Percentiles rank a stretch among this genome's conserved stretches.
These are phyloP conservation scores for Fusarium sarcochroum DNA, from an alignment of 2,329 filamentous ascomycete genomes.

Conservation along the genomic window DNA sequence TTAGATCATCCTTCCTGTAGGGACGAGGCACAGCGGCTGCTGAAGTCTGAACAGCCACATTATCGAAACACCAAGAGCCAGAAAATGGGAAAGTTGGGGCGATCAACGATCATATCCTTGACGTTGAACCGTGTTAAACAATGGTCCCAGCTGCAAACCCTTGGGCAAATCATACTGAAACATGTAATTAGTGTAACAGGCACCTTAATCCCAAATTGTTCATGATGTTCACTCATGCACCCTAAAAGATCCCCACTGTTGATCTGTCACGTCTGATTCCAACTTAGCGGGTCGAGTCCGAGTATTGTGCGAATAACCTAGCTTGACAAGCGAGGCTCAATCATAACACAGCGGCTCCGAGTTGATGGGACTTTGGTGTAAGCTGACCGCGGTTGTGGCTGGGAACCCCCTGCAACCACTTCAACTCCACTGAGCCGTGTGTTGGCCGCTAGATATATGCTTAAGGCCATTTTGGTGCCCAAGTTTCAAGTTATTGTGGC, in stretches of 20 bases:
- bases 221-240: too few relatives aligned
- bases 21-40: not conserved
- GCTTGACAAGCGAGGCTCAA: not conserved
- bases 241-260: not conserved
- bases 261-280: not conserved
- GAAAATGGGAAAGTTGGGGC: too few relatives aligned
- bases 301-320: not conserved
- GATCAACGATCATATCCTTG: too few relatives aligned
- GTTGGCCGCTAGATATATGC: not conserved
- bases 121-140: too few relatives aligned
- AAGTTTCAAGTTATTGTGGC: not conserved
- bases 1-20: constrained; percentile 4
- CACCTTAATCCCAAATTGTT: too few relatives aligned
- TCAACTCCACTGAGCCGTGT: not conserved
- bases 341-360: not conserved
- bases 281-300: not conserved
- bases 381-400: constrained; percentile 3
- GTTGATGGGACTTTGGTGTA: not conserved
- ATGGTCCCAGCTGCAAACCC: too few relatives aligned
- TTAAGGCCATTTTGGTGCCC: not conserved
- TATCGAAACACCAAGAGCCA: too few relatives aligned
- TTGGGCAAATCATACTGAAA: too few relatives aligned
- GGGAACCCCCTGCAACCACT: not conserved
- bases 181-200: too few relatives aligned
- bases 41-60: too few relatives aligned